Evolutionary conservation across 2,329 filamentous ascomycete genomes (phyloP), one percentile per base, ranked within the genome.

Genomic region (Pestalotiopsis sp.): DNA sequence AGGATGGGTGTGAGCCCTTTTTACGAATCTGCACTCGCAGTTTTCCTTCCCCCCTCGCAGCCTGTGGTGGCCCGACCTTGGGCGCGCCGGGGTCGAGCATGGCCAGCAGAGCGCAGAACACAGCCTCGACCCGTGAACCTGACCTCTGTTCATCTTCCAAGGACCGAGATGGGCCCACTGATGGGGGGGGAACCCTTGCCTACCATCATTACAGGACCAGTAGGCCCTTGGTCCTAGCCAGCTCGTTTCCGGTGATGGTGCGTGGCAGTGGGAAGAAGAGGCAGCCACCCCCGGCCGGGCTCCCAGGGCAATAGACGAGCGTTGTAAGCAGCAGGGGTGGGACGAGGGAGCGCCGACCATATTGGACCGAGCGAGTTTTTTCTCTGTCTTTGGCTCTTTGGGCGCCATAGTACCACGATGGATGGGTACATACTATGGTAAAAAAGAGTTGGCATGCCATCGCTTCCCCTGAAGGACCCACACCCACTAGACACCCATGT

Each of bases 391-490:
- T 52, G 5, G 7, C n/a, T 52, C 17, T 20, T 20, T 52, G 45
- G 45, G 45, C 17, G 45, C 41, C 41, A n/a, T 52, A 52, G 45
- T 52, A 52, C 14, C 45, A 52, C 45, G 45, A 52, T 52, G n/a
- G 13, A 14, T 14, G 17, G 45, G 45, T n/a, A 52, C 9, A 52
- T 20, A 52, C 45, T 52, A 52, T 52, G 45, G 45, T 52, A 52
- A 52, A 52, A 52, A 52, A 52, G 45, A 52, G 45, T 52, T 52
- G 45, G 45, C 45, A 52, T 20, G 17, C 64, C 27, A 49, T 13
- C 17, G 57, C 68, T 73, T 66, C 75, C 75, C 76, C 75, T 75
- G 72, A 74, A 36, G 61, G 59, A 62, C 59, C 61, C 61, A 45
- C 73, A 68, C 70, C 73, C 52, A 58, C 14, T 61, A 66, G 52